Base-by-base conservation (phyloP, 257 asterid genomes). In the Henckelia pumila region DNA sequence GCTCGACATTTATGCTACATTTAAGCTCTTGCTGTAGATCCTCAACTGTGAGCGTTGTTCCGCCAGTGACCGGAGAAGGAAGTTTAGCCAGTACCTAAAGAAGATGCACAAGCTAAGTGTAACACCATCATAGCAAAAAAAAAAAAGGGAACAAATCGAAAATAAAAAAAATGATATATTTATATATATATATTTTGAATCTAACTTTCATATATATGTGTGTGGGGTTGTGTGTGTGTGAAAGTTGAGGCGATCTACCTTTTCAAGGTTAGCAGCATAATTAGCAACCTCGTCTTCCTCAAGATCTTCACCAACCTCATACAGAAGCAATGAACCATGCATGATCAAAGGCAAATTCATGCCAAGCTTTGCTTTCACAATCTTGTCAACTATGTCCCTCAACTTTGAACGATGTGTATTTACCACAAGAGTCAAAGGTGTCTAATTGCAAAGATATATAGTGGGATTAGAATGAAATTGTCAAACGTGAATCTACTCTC, bases 281-380 rank as follows among this genome's bases (percentile, higher is more conserved):
- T 79, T 88, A 47, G 96, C 92, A 74, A 85, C 96, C 89, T 85
- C 92, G 19, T 76, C 93, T 74, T 87, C 86, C 69, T 83, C 99
- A 59, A 94, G 98, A 86, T 89, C 98, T 73, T 91, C 98, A 56
- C 99, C 99, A 78, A 80, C 94, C 81, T 94, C 99, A 67, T 94
- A 94, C 25, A 94, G 96, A 67, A 94, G 98, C 69, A 88, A 77
- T 13, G 85, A 66, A 67, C 92, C 97, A 70, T 76, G 98, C 99
- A 94, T 89, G 73, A 94, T 87, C 73, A 91, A 49, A 26, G 99
- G 99, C 52, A 79, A 77, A 82, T 60, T 86, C 96, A 94, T 94
- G 70, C 98, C 96, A 73, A 94, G 98, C 77, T 87, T 91, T 35
- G 93, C 86, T 78, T 78, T 83, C 73, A 94, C 96, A 68, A 94